phyloP scores from a whole-genome alignment of 305 asterid genomes.

The Rubia balearica region DNA sequence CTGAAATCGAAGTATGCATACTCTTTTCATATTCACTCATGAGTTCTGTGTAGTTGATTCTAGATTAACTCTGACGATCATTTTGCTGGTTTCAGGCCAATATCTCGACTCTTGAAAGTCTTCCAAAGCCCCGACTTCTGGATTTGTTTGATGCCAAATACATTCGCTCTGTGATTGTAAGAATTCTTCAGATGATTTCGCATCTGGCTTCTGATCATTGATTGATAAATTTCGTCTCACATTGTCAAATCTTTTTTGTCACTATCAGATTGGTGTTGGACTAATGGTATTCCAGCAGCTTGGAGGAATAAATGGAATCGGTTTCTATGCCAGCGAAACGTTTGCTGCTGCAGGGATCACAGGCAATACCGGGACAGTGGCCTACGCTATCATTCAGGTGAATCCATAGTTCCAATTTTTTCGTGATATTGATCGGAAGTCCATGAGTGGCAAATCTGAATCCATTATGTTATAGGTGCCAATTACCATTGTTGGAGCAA shows the following conservation, averaged over 20 bases:
- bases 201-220: background rate
- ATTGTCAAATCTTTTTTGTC: background rate
- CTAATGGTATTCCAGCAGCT: slow-evolving; percentile 79
- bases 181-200: slow-evolving; percentile 14
- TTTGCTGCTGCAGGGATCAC: slow-evolving; percentile 58
- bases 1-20: slow-evolving; percentile 50
- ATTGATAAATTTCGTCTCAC: background rate
- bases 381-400: slow-evolving; percentile 73
- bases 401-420: background rate
- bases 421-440: background rate
- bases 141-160: slow-evolving; percentile 54
- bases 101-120: slow-evolving; percentile 37
- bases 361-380: slow-evolving; percentile 50
- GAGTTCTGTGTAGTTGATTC: background rate
- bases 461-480: slow-evolving; percentile 44
- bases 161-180: slow-evolving; percentile 57
- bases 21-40: background rate
- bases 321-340: slow-evolving; percentile 71
- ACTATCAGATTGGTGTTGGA: slow-evolving; percentile 61
- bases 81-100: slow-evolving; percentile 30
- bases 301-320: slow-evolving; percentile 73
- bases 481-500: slow-evolving; percentile 60
- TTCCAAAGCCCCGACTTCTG: slow-evolving; percentile 43
- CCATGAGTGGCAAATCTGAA: background rate
- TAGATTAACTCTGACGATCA: background rate